Base-by-base conservation (phyloP, 1,284 basidiomycete genomes). In the Cryptococcus sp. region DNA sequence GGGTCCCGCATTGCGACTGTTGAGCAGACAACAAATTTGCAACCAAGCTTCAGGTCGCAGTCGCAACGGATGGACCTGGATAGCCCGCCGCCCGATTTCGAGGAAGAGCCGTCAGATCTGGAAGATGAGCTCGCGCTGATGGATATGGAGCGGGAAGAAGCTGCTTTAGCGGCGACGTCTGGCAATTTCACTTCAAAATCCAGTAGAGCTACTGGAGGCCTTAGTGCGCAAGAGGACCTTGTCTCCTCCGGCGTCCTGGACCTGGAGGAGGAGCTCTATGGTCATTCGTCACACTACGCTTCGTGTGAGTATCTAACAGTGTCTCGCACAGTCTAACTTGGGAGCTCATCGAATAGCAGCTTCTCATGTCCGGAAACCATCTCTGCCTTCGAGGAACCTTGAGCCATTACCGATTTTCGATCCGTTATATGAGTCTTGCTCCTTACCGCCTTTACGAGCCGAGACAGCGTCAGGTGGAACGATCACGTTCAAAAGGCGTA, bases 381-480 rank as follows among this genome's bases (percentile, higher is more conserved):
- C 67, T 6, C 63, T 70, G 0, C 62, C 65, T 16, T 55, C 61
- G 11, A 42, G 42, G 23, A 58, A 66, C 25, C 40, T 59, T 15
- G 19, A 22, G n/a, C 55, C 54, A 2, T 38, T 57, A 40, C 54
- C 61, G 4, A 57, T 60, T 1, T 47, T 56, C 7, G 45, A 51
- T 19, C 45, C 58, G 10, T 48, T 60, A n/a, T 54, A 54, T 47
- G 63, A 68, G 40, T 58, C 54, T 5, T 64, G 67, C 11, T 50
- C 62, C 3, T 55, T 73, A 6, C 65, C 61, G 0, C 60, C 65
- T 3, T 42, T 73, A 7, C n/a, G 50, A 4, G 75, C 73, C 0
- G 70, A 68, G 47, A 76, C 72, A 2, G 69, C 72, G 5, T 57
- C 61, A n/a, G 75, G 75, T 3, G 58, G 52, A 11, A 58, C 48